These are phyloP conservation scores for Strobilomyces dryophilus DNA, from an alignment of 768 basidiomycete species.

Conservation along the genomic window DNA sequence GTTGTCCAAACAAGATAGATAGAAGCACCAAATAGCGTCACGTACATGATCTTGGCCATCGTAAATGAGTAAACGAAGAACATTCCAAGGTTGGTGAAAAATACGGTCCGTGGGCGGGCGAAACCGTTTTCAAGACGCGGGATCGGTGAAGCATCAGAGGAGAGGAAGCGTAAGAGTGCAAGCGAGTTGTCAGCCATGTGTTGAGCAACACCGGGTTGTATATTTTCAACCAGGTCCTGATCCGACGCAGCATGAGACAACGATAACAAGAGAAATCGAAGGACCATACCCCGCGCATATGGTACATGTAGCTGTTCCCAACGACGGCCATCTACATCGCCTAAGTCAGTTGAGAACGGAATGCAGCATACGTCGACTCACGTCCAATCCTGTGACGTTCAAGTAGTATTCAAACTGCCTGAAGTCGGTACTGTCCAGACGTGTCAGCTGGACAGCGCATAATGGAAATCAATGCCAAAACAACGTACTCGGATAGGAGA, in stretches of 20 bases:
- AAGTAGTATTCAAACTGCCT: conserved; percentile 89
- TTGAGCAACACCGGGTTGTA: conserved; percentile 79
- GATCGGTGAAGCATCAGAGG: conserved; percentile 66
- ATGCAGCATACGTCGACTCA: conserved; percentile 32
- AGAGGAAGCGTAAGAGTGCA: conserved; percentile 71
- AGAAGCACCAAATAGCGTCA: conserved; percentile 44
- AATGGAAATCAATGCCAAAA: neutral
- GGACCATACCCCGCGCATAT: conserved; percentile 74
- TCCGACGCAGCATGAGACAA: neutral
- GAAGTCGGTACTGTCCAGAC: conserved; percentile 75
- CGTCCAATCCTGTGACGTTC: conserved; percentile 88
- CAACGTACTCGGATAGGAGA: conserved; percentile 76
- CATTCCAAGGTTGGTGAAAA: conserved; percentile 64
- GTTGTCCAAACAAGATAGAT: conserved; percentile 39
- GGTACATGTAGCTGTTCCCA: conserved; percentile 90
- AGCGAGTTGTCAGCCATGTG: conserved; percentile 90
- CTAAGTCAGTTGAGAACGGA: neutral
- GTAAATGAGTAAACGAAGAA: conserved; percentile 74
- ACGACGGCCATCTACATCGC: conserved; percentile 77
- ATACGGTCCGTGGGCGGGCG: conserved; percentile 62
- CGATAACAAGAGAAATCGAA: neutral
- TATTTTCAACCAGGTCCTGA: conserved; percentile 75
- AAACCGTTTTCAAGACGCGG: conserved; percentile 53
- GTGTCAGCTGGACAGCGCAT: conserved; percentile 11
- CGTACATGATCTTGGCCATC: conserved; percentile 64